Conservation (phyloP, 345 rosid species). For the Rhizophora mangle region DNA sequence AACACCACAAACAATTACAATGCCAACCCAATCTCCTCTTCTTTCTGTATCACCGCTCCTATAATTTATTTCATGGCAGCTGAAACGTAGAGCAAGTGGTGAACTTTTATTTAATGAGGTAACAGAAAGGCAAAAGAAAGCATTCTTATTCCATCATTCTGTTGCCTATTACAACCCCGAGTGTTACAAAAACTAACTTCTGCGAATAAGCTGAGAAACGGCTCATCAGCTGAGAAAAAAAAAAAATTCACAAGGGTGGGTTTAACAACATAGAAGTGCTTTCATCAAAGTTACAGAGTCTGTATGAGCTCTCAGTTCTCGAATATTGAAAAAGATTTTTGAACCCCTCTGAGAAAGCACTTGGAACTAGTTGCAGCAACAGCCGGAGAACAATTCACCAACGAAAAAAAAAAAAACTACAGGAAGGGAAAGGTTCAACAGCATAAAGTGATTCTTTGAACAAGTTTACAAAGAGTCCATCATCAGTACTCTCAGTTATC, state of each 20-base stretch:
- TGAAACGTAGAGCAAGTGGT: neutral
- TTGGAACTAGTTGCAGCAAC: slow-evolving; percentile 18
- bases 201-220: neutral
- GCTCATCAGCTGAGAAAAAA: neutral
- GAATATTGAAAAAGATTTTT: neutral
- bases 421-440: too few relatives aligned
- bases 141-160: neutral
- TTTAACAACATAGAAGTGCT: neutral
- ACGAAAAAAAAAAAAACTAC: neutral
- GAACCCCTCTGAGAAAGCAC: slow-evolving; percentile 20
- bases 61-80: too few relatives aligned
- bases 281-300: neutral
- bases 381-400: neutral
- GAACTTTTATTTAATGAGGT: neutral
- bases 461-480: neutral
- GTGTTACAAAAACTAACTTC: neutral
- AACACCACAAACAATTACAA: too few relatives aligned
- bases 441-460: neutral
- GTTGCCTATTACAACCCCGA: slow-evolving; percentile 7
- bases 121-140: neutral
- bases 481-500: neutral
- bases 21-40: too few relatives aligned
- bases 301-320: neutral
- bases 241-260: neutral
- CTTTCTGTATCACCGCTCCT: too few relatives aligned